Evolutionary conservation across 495 filamentous ascomycete genomes (phyloP), one percentile per base, ranked within the genome.

Genomic region (Lasiosphaeris hirsuta): DNA sequence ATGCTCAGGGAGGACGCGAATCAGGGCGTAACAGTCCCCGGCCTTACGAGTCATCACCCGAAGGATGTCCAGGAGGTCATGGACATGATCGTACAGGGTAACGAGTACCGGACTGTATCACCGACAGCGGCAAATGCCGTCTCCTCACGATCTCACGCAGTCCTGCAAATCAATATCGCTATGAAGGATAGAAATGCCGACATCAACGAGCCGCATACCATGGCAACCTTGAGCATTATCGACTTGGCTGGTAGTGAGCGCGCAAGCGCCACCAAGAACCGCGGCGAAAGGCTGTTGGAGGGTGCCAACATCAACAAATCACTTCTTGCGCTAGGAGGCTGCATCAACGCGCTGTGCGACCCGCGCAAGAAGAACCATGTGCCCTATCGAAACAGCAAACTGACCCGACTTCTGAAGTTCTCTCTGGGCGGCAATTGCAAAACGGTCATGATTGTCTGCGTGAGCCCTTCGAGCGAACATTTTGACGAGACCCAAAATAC

Each of bases 241-340:
- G 94, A 99, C 76, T 77, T 99, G 54, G 94, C 94, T 0, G 94
- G 94, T 51, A 97, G 92, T 66, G 94, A 99, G 71, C 85, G 94
- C 60, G 94, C 94, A 11, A 97, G 92, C 58, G 95, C 90, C 9
- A 99, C 94, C 15, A 96, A 96, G 75, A 99, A 99, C 70, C 76
- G 95, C 61, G 95, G 94, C 30, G 95, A 96, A 63, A 78, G 94
- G 39, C 73, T 99, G 46, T 74, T 94, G 19, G 94, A 99, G 71
- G 94, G 94, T 52, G 94, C 94, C 46, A 99, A 99, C 69, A 99
- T 99, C 80, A 99, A 99, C 80, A 96, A 97, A 69, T 97, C 95
- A 9, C 78, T 99, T 4, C 85, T 98, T 30, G 92, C 94, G 1
- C 76, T 99, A 17, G 94, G 94, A 57, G 94, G 94, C 74, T 99